A percentile compares a stretch with the other conserved stretches of the same genome.
Evolutionary conservation across 495 filamentous ascomycete genomes (phyloP).

Genomic region (Glonium stellatum): DNA sequence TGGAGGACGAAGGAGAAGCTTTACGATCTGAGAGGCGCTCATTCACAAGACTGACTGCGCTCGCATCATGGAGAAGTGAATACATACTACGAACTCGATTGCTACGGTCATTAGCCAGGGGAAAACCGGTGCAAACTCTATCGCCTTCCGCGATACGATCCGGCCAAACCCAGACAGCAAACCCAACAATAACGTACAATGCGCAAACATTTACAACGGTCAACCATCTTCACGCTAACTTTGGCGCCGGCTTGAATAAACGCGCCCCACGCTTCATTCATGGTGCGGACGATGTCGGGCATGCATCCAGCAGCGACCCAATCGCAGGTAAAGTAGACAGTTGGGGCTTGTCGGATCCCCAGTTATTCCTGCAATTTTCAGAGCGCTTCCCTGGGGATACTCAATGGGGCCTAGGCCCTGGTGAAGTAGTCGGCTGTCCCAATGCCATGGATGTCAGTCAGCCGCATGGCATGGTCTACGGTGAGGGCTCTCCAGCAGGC

Average conservation of each 20-base stretch:
- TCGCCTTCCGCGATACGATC: conserved; percentile 45
- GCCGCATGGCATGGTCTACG: conserved; percentile 72
- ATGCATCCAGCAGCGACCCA: conserved; percentile 68
- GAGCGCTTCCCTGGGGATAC: conserved; percentile 65
- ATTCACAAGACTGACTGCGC: conserved; percentile 70
- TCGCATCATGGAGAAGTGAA: conserved; percentile 86
- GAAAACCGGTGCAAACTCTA: conserved; percentile 58
- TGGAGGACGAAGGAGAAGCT: conserved; percentile 40
- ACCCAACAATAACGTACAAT: conserved; percentile 67
- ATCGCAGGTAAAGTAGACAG: conserved; percentile 69
- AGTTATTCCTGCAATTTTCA: conserved; percentile 65
- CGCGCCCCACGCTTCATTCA: conserved; percentile 72
- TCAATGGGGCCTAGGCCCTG: conserved; percentile 72
- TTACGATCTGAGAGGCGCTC: conserved; percentile 59
- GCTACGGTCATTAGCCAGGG: conserved; percentile 68
- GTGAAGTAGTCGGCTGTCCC: conserved; percentile 64
- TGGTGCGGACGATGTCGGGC: conserved; percentile 66
- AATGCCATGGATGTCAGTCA: conserved; percentile 89
- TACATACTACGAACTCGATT: conserved; percentile 83
- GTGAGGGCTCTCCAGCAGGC: conserved; percentile 76
- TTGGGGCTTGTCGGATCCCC: conserved; percentile 73
- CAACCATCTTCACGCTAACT: conserved; percentile 68
- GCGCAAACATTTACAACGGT: conserved; percentile 69
- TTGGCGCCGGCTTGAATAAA: conserved; percentile 54
- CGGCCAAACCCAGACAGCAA: conserved; percentile 46